Base-by-base conservation (phyloP, 2,329 filamentous ascomycete species). In the Pleoardoris graminearum region DNA sequence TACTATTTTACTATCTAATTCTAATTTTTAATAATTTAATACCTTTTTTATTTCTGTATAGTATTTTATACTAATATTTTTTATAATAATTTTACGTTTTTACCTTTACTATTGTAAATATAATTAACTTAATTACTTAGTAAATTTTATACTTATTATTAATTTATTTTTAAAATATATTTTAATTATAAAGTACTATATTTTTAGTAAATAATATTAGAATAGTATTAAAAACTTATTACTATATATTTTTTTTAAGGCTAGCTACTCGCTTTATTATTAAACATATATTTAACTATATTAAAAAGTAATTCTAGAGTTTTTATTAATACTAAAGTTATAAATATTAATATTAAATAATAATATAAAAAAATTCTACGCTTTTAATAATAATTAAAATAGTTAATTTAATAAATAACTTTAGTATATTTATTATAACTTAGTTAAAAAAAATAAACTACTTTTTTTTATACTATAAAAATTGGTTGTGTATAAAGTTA, bases 61-160 rank as follows among this genome's bases (percentile, higher is more conserved):
- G 33, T 55, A 50, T 59, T 49, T 48, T 54, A 53, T 37, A 41
- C 51, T 54, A 55, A 46, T 52, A 57, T 57, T 60, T 49, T 33
- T 55, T 42, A 29, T 66, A 49, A 46, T 64, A 61, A 37, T 65
- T 57, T 30, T 45, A 67, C 49, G 59, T 66, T 48, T 65, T 64
- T 27, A 65, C 61, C 39, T 53, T 64, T 43, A 57, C 59, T 41
- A 50, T 61, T 23, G 58, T 58, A 38, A 66, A 46, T 35, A 65
- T 54, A 23, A 35, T 45, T 49, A 58, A 64, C 48, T 54, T 64
- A 12, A 59, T 63, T 33, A 56, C 55, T 38, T 61, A 46, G 43
- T 58, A 55, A 49, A 44, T 46, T 59, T 66, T 68, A 39, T 54
- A 51, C 60, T 67, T 60, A 49, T 68, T 27, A 42, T 51, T 51